Evolutionary conservation across 129 eudicot species (phyloP).

Genomic region (Arctium minus): DNA sequence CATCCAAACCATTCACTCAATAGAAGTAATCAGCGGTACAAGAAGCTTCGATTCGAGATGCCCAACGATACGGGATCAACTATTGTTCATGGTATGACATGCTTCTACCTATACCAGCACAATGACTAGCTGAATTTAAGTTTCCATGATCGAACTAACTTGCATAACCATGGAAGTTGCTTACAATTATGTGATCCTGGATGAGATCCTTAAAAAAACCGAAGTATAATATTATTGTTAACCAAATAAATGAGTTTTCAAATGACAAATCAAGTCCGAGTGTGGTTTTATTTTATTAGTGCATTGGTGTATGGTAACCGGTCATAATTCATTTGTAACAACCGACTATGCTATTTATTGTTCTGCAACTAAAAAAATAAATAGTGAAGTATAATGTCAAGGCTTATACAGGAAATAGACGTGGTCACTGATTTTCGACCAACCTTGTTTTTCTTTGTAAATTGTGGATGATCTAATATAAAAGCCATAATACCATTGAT

Average conservation of each 20-base stretch:
- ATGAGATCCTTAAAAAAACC: no score
- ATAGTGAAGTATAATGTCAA: background rate
- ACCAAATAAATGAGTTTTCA: background rate
- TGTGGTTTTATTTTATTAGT: no score
- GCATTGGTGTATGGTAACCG: no score
- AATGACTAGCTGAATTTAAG: background rate
- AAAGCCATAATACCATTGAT: background rate
- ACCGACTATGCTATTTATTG: background rate
- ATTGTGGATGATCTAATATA: background rate
- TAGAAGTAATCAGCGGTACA: constrained; percentile 74
- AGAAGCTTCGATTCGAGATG: constrained; percentile 72
- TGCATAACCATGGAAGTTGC: no score
- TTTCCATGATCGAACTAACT: background rate
- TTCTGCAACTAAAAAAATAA: background rate
- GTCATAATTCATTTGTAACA: no score
- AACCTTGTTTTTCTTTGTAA: background rate
- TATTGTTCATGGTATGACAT: constrained; percentile 78
- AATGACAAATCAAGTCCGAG: background rate
- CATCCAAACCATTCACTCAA: constrained; percentile 71
- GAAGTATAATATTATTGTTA: background rate
- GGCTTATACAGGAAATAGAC: background rate
- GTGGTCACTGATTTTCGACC: background rate
- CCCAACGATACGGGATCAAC: constrained; percentile 84
- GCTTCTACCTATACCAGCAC: background rate
- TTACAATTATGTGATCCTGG: no score